Evolutionary conservation across 305 asterid species (phyloP).

Genomic region (Solanum hybrid): DNA sequence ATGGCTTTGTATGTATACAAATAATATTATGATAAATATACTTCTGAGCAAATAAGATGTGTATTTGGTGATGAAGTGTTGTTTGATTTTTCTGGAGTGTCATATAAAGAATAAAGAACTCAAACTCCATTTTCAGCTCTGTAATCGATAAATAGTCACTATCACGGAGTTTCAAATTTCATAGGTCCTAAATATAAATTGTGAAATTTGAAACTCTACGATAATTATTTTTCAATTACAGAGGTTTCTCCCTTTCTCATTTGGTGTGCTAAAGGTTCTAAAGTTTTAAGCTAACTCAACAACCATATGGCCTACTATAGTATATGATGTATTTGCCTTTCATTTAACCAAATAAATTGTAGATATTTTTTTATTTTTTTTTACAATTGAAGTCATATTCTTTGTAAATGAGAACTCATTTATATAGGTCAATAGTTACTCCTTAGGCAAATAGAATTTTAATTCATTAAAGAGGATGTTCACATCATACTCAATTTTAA

Average conservation of each 20-base stretch:
- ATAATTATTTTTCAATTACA: not conserved
- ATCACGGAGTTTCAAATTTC: not conserved
- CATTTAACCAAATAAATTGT: not conserved
- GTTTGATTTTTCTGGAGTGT: not conserved
- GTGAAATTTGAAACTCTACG: not conserved
- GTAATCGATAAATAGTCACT: not conserved
- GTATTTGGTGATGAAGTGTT: not conserved
- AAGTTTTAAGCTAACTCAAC: not conserved
- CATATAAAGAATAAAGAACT: not conserved
- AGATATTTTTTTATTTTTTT: not conserved
- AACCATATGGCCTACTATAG: not conserved
- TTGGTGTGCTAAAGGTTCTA: not conserved
- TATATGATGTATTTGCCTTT: not conserved
- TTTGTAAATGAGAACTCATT: not conserved
- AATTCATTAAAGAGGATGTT: not conserved
- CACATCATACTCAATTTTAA: not conserved
- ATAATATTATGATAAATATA: not conserved
- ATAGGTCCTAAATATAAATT: not conserved
- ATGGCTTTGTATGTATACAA: not conserved
- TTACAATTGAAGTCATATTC: not conserved
- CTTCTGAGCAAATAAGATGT: not conserved
- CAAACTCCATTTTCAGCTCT: not conserved
- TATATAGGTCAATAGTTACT: not conserved
- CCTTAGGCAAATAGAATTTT: not conserved
- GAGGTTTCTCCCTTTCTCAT: not conserved